These are phyloP conservation scores for Ensete ventricosum DNA, from an alignment of 176 grass and related monocot genomes.

Conservation along the genomic window DNA sequence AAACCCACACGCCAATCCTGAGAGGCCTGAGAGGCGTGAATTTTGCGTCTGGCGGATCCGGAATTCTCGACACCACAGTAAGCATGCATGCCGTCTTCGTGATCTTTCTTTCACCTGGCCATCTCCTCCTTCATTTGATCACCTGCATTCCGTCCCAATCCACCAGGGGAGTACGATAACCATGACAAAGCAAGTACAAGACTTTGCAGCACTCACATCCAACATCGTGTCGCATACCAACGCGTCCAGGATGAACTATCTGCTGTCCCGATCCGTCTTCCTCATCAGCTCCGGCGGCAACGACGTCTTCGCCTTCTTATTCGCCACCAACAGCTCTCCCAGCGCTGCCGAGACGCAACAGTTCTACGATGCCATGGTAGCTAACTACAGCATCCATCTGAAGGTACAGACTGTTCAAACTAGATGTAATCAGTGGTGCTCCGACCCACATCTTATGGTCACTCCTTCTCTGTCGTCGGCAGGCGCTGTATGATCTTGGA, in stretches of 20 bases:
- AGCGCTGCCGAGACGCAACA: constrained; percentile 10
- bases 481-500: constrained; percentile 26
- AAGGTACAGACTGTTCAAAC: constrained; percentile 23
- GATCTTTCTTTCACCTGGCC: too few species aligned
- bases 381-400: constrained; percentile 29
- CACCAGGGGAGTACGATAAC: constrained; percentile 18
- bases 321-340: constrained; percentile 32
- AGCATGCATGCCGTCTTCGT: too few species aligned
- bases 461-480: neutral
- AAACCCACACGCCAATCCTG: constrained; percentile 5
- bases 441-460: too few species aligned
- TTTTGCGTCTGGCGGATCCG: constrained; percentile 45
- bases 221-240: constrained; percentile 16
- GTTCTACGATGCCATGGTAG: constrained; percentile 31
- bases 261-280: constrained; percentile 47
- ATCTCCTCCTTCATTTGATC: too few species aligned
- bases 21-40: constrained; percentile 31
- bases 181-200: constrained; percentile 24
- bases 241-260: neutral
- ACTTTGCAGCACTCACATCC: constrained; percentile 19
- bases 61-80: constrained; percentile 31
- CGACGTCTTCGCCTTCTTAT: constrained; percentile 70
- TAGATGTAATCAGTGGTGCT: neutral
- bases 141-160: too few species aligned
- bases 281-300: constrained; percentile 66